Evolutionary conservation across 2,329 filamentous ascomycete species (phyloP).

Genomic region (Sphaerostilbella broomeana): DNA sequence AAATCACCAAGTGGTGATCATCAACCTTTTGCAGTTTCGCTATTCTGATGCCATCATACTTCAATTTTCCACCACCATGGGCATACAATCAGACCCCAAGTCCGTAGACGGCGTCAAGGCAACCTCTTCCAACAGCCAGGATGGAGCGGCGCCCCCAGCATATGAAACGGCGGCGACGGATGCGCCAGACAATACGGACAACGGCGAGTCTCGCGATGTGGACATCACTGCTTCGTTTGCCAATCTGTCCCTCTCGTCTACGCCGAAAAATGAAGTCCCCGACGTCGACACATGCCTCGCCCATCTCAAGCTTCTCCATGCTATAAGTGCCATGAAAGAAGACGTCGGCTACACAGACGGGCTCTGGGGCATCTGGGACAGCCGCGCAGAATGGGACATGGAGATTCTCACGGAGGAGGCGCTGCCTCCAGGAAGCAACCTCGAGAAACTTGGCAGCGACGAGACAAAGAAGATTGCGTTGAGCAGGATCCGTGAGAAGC

Average conservation of each 20-base stretch:
- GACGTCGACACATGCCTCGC: conserved; percentile 53
- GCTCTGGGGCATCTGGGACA: conserved; percentile 57
- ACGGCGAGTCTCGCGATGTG: conserved; percentile 3
- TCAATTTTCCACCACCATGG: too few species aligned
- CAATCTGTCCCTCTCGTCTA: conserved; percentile 7
- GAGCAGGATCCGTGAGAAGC: conserved; percentile 58
- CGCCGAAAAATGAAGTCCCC: not conserved
- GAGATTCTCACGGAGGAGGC: conserved; percentile 4
- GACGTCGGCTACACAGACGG: conserved; percentile 61
- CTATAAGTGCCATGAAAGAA: conserved; percentile 61
- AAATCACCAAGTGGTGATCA: too few species aligned
- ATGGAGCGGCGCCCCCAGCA: too few species aligned
- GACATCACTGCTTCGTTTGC: conserved; percentile 5
- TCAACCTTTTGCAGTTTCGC: too few species aligned
- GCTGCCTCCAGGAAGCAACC: conserved; percentile 5
- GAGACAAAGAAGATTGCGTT: conserved; percentile 28
- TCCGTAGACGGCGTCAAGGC: too few species aligned
- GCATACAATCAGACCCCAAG: too few species aligned
- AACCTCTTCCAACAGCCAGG: too few species aligned
- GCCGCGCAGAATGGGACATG: conserved; percentile 24
- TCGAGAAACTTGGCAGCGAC: conserved; percentile 22
- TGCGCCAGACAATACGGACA: too few species aligned
- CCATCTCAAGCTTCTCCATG: conserved; percentile 66
- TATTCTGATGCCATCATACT: too few species aligned
- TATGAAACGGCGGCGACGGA: too few species aligned